These are phyloP conservation scores for Eurotiales sp. DNA, from an alignment of 2,329 filamentous ascomycete species.

Conservation along the genomic window DNA sequence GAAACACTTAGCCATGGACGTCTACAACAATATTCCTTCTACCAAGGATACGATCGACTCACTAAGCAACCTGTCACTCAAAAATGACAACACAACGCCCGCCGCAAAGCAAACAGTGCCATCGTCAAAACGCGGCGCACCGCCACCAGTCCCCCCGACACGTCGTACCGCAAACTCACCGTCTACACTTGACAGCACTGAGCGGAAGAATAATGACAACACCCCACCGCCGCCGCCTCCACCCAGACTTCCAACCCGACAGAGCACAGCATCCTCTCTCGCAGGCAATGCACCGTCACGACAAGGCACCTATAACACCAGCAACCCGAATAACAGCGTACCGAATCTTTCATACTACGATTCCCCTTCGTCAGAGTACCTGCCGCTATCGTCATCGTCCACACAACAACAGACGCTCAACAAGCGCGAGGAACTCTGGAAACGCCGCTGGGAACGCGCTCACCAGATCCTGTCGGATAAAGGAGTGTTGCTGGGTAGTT, in stretches of 20 bases:
- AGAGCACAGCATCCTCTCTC: background rate
- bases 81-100: conserved; percentile 1
- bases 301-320: background rate
- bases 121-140: conserved; percentile 22
- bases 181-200: background rate
- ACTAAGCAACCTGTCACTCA: conserved; percentile 11
- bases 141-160: conserved; percentile 21
- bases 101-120: background rate
- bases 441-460: conserved; percentile 45
- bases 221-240: conserved; percentile 14
- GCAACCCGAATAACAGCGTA: conserved; percentile 1
- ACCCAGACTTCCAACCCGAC: conserved; percentile 1
- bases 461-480: conserved; percentile 39
- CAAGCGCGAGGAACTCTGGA: conserved; percentile 49
- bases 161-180: conserved; percentile 19
- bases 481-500: conserved; percentile 43
- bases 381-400: conserved; percentile 22
- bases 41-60: conserved; percentile 15
- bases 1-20: conserved; percentile 17
- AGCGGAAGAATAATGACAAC: conserved; percentile 9
- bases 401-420: conserved; percentile 34
- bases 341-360: conserved; percentile 16
- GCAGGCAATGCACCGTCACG: conserved; percentile 2
- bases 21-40: conserved; percentile 20
- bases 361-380: conserved; percentile 9